Evolutionary conservation across 768 basidiomycete genomes (phyloP).

Genomic region (Lactarius psammicola): DNA sequence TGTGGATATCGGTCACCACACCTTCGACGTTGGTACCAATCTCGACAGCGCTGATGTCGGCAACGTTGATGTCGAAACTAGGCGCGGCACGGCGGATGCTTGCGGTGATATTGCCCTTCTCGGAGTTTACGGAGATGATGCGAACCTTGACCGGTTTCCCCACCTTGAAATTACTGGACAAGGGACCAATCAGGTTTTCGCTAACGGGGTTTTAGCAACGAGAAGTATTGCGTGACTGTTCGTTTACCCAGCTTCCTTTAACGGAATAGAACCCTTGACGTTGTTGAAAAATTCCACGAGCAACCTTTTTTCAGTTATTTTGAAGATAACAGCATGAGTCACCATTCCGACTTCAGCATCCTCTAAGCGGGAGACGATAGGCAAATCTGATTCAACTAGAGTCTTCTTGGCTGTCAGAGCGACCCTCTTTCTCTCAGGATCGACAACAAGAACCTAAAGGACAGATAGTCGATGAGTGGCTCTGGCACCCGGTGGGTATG

Average conservation of each 20-base stretch:
- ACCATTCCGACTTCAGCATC: slow-evolving; percentile 70
- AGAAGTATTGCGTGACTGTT: background rate
- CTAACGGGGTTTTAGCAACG: slow-evolving; percentile 40
- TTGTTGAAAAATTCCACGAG: slow-evolving; percentile 92
- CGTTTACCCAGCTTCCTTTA: slow-evolving; percentile 75
- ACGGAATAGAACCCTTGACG: slow-evolving; percentile 76
- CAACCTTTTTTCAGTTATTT: slow-evolving; percentile 73
- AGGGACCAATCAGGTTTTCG: slow-evolving; percentile 57
- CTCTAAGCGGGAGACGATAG: slow-evolving; percentile 61
- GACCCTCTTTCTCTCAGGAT: slow-evolving; percentile 77
- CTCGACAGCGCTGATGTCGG: slow-evolving; percentile 71
- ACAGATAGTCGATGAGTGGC: slow-evolving; percentile 15
- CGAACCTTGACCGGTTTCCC: slow-evolving; percentile 87
- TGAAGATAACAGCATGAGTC: slow-evolving; percentile 81
- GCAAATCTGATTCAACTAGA: slow-evolving; percentile 75
- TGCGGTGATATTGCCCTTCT: slow-evolving; percentile 66
- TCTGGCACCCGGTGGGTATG: background rate
- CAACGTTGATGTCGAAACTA: slow-evolving; percentile 45
- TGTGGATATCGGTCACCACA: slow-evolving; percentile 75
- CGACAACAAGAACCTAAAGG: slow-evolving; percentile 73
- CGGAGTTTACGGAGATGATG: slow-evolving; percentile 60
- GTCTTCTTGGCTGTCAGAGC: slow-evolving; percentile 90
- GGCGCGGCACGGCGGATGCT: slow-evolving; percentile 81
- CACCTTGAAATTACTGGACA: slow-evolving; percentile 63
- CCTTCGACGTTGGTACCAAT: slow-evolving; percentile 75